A percentile compares a stretch with the other conserved stretches of the same genome.
Evolutionary conservation across 257 asterid species (phyloP).

Genomic region (Solanum boliviense): DNA sequence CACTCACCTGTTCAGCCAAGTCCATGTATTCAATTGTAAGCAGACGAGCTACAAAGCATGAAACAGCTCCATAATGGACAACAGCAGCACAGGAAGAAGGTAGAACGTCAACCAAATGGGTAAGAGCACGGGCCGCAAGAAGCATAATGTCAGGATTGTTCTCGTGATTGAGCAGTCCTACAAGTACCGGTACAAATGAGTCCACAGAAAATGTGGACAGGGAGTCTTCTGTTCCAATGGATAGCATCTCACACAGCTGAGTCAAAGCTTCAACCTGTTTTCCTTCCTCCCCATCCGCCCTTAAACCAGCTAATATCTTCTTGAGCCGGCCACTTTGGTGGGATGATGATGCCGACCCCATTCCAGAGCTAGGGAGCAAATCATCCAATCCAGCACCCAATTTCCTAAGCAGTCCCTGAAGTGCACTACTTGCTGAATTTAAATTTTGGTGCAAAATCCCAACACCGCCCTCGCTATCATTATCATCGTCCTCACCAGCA

Average conservation of each 20-base stretch:
- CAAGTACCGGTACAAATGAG: constrained; percentile 93
- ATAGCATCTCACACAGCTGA: constrained; percentile 92
- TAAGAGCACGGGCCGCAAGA: constrained; percentile 94
- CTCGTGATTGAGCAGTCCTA: constrained; percentile 86
- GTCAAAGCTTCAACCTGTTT: constrained; percentile 90
- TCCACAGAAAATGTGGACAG: constrained; percentile 91
- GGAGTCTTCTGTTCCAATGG: constrained; percentile 93
- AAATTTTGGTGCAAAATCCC: constrained; percentile 80
- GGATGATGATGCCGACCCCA: constrained; percentile 72
- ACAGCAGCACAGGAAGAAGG: constrained; percentile 96
- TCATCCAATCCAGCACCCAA: constrained; percentile 96
- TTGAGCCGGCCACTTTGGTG: constrained; percentile 83
- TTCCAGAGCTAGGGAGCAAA: constrained; percentile 81
- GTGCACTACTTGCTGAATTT: constrained; percentile 90
- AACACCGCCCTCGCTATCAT: constrained; percentile 76
- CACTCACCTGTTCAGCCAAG: constrained; percentile 95
- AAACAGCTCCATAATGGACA: constrained; percentile 95
- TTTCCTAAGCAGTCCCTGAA: constrained; percentile 83
- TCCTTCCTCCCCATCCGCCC: constrained; percentile 99
- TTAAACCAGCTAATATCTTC: constrained; percentile 83
- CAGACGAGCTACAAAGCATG: constrained; percentile 86
- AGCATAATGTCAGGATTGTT: constrained; percentile 94
- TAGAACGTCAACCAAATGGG: constrained; percentile 92
- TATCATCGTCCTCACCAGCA: constrained; percentile 56
- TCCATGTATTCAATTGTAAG: constrained; percentile 98